A percentile compares a stretch with the other conserved stretches of the same genome.
Evolutionary conservation across 805 yeast species (phyloP).

Genomic region (Ascoidea rubescens): DNA sequence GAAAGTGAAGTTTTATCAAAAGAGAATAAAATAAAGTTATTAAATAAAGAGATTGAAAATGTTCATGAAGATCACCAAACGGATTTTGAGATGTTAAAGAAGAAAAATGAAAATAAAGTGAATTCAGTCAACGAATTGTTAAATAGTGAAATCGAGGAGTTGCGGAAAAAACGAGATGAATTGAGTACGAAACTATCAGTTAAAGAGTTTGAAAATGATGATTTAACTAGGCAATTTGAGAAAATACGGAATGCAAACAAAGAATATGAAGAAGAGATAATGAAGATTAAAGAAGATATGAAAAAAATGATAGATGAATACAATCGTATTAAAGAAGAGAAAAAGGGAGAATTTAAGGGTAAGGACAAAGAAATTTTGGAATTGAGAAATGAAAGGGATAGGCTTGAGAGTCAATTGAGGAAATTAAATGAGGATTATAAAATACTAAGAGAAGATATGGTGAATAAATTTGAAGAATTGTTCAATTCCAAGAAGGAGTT

Average conservation of each 20-base stretch:
- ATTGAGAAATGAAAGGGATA: conserved; percentile 12
- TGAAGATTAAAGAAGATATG: background rate
- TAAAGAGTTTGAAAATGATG: background rate
- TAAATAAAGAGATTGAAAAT: conserved; percentile 25
- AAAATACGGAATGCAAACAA: too few species aligned
- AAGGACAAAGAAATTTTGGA: conserved; percentile 7
- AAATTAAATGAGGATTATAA: conserved; percentile 4
- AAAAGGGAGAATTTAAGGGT: background rate
- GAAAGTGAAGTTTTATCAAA: conserved; percentile 22
- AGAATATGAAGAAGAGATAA: background rate
- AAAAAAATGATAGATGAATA: too few species aligned
- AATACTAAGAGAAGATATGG: conserved; percentile 2
- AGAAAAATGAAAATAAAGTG: too few species aligned
- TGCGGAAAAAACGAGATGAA: background rate
- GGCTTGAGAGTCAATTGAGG: conserved; percentile 10
- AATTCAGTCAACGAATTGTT: background rate
- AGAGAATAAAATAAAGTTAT: conserved; percentile 24
- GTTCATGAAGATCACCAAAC: conserved; percentile 21
- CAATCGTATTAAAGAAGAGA: background rate
- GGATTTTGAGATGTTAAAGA: conserved; percentile 14
- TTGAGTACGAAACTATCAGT: background rate
- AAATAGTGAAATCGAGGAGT: conserved; percentile 1
- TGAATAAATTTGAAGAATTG: conserved; percentile 7
- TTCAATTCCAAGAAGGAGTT: conserved; percentile 8
- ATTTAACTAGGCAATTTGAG: background rate